Evolutionary conservation across 768 basidiomycete genomes (phyloP), one percentile per base, ranked within the genome.

Genomic region (Auriscalpium microsporum): DNA sequence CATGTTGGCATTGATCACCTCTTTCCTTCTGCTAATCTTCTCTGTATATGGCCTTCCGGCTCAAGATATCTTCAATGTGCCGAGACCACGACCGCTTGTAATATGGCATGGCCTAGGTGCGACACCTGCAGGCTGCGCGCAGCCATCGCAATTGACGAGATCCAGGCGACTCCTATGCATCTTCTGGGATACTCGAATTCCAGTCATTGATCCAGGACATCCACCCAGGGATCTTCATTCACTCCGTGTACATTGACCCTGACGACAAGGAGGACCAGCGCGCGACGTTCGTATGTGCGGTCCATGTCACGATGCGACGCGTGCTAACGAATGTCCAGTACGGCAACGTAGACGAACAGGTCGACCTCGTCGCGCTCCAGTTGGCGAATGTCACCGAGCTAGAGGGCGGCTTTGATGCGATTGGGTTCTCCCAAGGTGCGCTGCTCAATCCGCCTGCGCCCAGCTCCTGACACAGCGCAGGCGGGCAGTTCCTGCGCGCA

Each of bases 401-500:
- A 14, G 58, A 73, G 48, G 63, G 63, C 33, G 91, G 91, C 3
- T 94, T 93, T 61, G 90, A 92, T 65, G 91, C 87, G 14, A 83
- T 94, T 51, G 91, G 91, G 1, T 85, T 94, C 68, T 93, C 90
- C 1, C 91, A 94, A 78, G 90, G 86, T 68, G 52, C 37, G 34
- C 33, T 10, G 23, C 11, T 9, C 42, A 47, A 16, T 28, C 28
- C 28, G 28, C 28, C 28, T 4, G 28, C 28, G 28, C 28, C 7
- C 7, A 7, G 28, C 28, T 28, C 28, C 28, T 28, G 28, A 28
- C 28, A 4, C 28, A 34, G 13, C 21, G 21, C 57, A 85, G 86
- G 85, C 17, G 90, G 90, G 6, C 91, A 91, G 64, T 93, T 94
- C 68, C 76, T 92, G 38, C 80, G 91, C n/a, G 90, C 84, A 34